Evolutionary conservation across 2,329 filamentous ascomycete genomes (phyloP).

Genomic region (Aspergillus ochraceoroseus): DNA sequence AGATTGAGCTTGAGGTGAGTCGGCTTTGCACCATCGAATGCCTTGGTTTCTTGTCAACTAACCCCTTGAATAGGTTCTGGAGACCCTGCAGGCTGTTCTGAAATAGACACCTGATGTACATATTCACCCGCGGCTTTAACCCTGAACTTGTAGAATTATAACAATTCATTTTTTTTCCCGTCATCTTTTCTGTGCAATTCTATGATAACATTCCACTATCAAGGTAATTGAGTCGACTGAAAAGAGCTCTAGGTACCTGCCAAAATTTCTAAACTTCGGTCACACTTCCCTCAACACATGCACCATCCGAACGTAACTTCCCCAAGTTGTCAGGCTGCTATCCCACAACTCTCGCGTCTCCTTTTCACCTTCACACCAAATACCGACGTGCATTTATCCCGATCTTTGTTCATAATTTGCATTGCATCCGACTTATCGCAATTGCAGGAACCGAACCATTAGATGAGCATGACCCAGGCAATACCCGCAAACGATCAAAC

Average conservation of each 20-base stretch:
- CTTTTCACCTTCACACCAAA: too few relatives aligned
- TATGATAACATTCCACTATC: neutral
- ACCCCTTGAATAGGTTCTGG: constrained; percentile 41
- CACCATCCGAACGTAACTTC: too few relatives aligned
- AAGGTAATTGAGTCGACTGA: neutral
- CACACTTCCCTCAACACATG: too few relatives aligned
- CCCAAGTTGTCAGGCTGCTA: too few relatives aligned
- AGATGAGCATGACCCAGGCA: too few relatives aligned
- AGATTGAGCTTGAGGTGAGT: constrained; percentile 94
- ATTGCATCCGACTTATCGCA: too few relatives aligned
- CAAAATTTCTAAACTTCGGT: neutral
- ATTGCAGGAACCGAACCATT: too few relatives aligned
- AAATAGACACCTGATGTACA: constrained; percentile 45
- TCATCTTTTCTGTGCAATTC: constrained; percentile 5
- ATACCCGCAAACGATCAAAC: too few relatives aligned
- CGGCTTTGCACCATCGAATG: neutral
- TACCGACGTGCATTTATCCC: too few relatives aligned
- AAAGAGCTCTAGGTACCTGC: constrained; percentile 5
- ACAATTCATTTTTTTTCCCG: constrained; percentile 26
- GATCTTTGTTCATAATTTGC: too few relatives aligned
- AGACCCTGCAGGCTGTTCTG: constrained; percentile 47
- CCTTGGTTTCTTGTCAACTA: constrained; percentile 5
- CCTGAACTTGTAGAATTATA: constrained; percentile 42
- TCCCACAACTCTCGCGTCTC: too few relatives aligned
- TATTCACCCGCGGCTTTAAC: constrained; percentile 33